phyloP scores from a whole-genome alignment of 2,329 filamentous ascomycete species.

The Trichoderma cornu-damae region DNA sequence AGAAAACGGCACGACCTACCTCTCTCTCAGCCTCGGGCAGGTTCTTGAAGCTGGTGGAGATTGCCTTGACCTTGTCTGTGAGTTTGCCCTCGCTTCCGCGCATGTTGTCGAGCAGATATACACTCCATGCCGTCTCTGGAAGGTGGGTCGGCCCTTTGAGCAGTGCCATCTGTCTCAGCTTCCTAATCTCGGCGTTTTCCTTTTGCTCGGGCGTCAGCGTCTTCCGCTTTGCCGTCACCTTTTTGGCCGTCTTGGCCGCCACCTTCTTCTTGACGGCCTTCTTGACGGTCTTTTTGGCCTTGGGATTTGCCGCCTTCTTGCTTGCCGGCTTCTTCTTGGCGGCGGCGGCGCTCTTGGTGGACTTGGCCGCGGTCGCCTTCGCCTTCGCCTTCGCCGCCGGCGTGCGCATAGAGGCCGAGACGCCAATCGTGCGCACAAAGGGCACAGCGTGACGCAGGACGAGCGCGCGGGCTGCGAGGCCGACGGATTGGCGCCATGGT shows the following conservation, averaged over 20 bases:
- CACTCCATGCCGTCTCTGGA: conserved; percentile 33
- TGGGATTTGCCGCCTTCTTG: conserved; percentile 22
- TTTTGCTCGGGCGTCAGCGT: conserved; percentile 37
- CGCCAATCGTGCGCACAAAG: conserved; percentile 30
- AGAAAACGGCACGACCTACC: conserved; percentile 33
- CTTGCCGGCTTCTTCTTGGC: conserved; percentile 25
- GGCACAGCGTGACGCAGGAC: conserved; percentile 21
- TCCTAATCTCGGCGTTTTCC: conserved; percentile 30
- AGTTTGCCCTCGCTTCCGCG: conserved; percentile 18
- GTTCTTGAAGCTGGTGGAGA: conserved; percentile 35
- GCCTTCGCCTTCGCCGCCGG: conserved; percentile 25
- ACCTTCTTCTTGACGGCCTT: conserved; percentile 25
- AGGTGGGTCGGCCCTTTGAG: conserved; percentile 36
- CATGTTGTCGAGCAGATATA: conserved; percentile 37
- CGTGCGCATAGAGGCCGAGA: conserved; percentile 28
- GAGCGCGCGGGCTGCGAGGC: conserved; percentile 22
- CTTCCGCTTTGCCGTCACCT: conserved; percentile 32
- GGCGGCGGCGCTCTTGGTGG: conserved; percentile 21
- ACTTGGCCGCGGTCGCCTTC: conserved; percentile 24
- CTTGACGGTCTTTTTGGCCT: conserved; percentile 23
- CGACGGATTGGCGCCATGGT: conserved; percentile 22
- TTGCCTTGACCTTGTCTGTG: conserved; percentile 23
- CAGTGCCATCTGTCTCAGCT: conserved; percentile 40
- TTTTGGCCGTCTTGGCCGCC: conserved; percentile 26
- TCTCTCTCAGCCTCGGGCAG: conserved; percentile 39